phyloP scores from a whole-genome alignment of 371 early-diverging fungal species.

The Syncephalastrum monosporum region DNA sequence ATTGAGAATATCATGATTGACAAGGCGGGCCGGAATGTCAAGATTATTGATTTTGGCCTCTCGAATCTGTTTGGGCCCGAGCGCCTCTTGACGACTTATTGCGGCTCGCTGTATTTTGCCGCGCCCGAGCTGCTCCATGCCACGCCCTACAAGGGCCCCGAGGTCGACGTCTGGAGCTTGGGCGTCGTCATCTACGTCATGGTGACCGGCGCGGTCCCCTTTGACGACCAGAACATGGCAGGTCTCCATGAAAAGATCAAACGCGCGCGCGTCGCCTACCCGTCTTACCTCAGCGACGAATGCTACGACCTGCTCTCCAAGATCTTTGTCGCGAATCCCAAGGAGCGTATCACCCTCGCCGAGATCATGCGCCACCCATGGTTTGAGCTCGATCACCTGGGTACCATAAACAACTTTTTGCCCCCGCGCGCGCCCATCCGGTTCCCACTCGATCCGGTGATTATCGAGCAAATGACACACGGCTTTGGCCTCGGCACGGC shows the following conservation, averaged over 20 bases:
- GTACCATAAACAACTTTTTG: slow-evolving; percentile 58
- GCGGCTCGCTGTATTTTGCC: slow-evolving; percentile 96
- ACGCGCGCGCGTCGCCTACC: slow-evolving; percentile 74
- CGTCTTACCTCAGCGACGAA: slow-evolving; percentile 79
- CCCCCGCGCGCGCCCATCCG: slow-evolving; percentile 69
- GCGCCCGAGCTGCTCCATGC: slow-evolving; percentile 95
- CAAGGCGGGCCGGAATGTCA: slow-evolving; percentile 80
- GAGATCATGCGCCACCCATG: slow-evolving; percentile 83
- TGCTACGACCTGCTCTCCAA: slow-evolving; percentile 76
- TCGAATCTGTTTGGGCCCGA: slow-evolving; percentile 88
- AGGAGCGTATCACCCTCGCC: slow-evolving; percentile 71
- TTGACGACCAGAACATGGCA: slow-evolving; percentile 92
- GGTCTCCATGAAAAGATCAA: slow-evolving; percentile 94
- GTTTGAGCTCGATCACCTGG: slow-evolving; percentile 75
- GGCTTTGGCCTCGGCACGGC: slow-evolving; percentile 85
- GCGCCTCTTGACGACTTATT: slow-evolving; percentile 85
- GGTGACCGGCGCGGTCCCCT: slow-evolving; percentile 94
- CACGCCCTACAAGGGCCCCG: slow-evolving; percentile 89
- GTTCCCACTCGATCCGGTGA: slow-evolving; percentile 66
- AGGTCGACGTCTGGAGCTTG: slow-evolving; percentile 96
- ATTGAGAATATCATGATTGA: slow-evolving; percentile 95
- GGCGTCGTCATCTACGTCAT: slow-evolving; percentile 96
- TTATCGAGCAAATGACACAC: slow-evolving; percentile 73
- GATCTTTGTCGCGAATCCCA: slow-evolving; percentile 76
- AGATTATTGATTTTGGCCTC: slow-evolving; percentile 96